Percentiles rank a stretch among this genome's conserved stretches.
phyloP scores from a whole-genome alignment of 208 protist genomes.

The Acanthamoeba triangularis region DNA sequence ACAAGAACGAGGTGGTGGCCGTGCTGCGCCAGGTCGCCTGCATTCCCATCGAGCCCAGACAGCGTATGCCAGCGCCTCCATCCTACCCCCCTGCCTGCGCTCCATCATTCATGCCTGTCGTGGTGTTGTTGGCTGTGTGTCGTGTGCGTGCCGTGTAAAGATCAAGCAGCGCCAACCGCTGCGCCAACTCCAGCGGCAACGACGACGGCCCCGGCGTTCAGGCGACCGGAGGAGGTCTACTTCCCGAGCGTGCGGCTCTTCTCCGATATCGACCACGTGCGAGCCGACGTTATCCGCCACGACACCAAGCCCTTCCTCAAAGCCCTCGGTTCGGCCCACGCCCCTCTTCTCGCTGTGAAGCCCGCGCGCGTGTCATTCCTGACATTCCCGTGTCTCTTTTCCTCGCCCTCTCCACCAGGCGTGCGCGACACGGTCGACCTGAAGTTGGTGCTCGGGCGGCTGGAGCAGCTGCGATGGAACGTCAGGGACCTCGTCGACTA shows the following conservation, averaged over 20 bases:
- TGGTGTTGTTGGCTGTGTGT: too few relatives aligned
- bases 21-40: conserved; percentile 1
- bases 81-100: not conserved
- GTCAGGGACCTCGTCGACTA: conserved; percentile 23
- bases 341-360: not conserved
- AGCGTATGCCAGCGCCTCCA: too few relatives aligned
- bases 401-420: not conserved
- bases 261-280: conserved; percentile 23
- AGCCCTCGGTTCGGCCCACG: not conserved
- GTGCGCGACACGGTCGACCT: conserved; percentile 51
- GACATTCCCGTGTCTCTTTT: not conserved
- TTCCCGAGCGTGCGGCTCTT: conserved; percentile 27
- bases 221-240: conserved; percentile 8
- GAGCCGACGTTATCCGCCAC: conserved; percentile 4
- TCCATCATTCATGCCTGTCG: not conserved
- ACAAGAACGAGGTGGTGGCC: not conserved
- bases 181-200: not conserved
- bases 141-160: not conserved
- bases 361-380: not conserved
- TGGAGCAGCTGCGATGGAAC: conserved; percentile 42
- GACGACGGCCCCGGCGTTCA: not conserved
- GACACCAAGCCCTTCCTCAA: conserved; percentile 26
- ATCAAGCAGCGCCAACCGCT: not conserved
- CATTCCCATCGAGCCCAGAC: conserved; percentile 24
- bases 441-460: not conserved